Percentiles rank a stretch among this genome's conserved stretches.
These are phyloP conservation scores for Staphylotrichum longicolle DNA, from an alignment of 495 filamentous ascomycete species.

Conservation along the genomic window DNA sequence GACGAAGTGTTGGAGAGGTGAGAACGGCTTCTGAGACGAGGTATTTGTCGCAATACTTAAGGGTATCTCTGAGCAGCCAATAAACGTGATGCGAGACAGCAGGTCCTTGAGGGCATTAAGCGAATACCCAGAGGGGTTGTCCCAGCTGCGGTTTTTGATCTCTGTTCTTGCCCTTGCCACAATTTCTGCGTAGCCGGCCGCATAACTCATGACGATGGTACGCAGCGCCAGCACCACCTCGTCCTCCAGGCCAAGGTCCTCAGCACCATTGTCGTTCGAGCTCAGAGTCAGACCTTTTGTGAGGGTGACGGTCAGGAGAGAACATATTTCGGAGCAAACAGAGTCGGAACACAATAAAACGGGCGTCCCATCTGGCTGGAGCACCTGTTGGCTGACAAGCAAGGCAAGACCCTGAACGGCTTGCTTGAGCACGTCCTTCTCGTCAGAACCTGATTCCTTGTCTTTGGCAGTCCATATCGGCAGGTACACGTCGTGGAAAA, in stretches of 20 bases:
- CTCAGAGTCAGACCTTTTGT: slow-evolving; percentile 29
- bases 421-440: slow-evolving; percentile 38
- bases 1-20: slow-evolving; percentile 32
- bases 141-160: slow-evolving; percentile 34
- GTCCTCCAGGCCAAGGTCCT: slow-evolving; percentile 36
- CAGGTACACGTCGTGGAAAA: slow-evolving; percentile 43
- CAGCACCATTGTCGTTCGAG: slow-evolving; percentile 30
- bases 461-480: slow-evolving; percentile 38
- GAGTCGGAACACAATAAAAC: slow-evolving; percentile 34
- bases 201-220: slow-evolving; percentile 38
- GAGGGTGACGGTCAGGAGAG: slow-evolving; percentile 26
- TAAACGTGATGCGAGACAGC: slow-evolving; percentile 34
- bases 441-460: slow-evolving; percentile 28
- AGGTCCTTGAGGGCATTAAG: slow-evolving; percentile 30
- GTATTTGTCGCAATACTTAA: slow-evolving; percentile 13
- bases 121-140: slow-evolving; percentile 28
- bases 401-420: slow-evolving; percentile 40
- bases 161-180: slow-evolving; percentile 23
- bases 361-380: slow-evolving; percentile 18
- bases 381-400: slow-evolving; percentile 36
- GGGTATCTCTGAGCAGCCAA: slow-evolving; percentile 38
- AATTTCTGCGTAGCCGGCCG: slow-evolving; percentile 34
- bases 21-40: slow-evolving; percentile 13
- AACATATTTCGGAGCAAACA: slow-evolving; percentile 38
- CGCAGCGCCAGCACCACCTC: slow-evolving; percentile 41